phyloP scores from a whole-genome alignment of 495 filamentous ascomycete species.

The Xanthoparmelia taractica region DNA sequence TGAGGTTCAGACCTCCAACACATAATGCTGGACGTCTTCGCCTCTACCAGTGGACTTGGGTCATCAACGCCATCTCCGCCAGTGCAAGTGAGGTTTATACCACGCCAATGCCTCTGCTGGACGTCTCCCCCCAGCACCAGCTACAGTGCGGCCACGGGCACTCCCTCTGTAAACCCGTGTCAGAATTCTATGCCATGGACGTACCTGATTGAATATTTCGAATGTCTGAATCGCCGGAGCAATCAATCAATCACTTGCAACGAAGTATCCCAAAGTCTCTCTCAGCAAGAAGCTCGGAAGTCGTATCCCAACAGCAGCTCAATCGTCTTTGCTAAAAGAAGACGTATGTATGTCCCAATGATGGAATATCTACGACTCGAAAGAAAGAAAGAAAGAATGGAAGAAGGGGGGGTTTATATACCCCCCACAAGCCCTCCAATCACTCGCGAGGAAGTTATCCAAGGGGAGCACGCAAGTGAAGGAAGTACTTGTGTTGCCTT shows the following conservation, averaged over 20 bases:
- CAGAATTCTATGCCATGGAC: not conserved
- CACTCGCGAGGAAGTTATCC: no score
- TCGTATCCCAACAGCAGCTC: no score
- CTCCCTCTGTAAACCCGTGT: not conserved
- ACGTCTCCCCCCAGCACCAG: not conserved
- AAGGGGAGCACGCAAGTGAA: no score
- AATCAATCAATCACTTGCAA: no score
- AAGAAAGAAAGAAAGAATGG: no score
- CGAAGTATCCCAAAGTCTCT: no score
- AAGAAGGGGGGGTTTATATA: no score
- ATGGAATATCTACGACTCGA: no score
- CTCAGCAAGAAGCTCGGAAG: not conserved
- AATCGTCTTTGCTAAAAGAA: no score
- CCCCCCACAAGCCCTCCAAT: no score
- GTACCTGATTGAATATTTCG: not conserved
- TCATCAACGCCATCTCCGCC: constrained; percentile 1
- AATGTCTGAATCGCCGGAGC: not conserved
- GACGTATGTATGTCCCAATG: no score
- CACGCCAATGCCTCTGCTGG: not conserved
- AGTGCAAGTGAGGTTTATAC: not conserved
- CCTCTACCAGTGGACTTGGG: not conserved
- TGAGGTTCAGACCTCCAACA: not conserved
- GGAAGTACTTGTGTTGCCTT: no score
- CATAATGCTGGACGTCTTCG: not conserved
- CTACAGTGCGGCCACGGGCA: not conserved